Evolutionary conservation across 1,284 basidiomycete genomes (phyloP).

Genomic region (Cutaneotrichosporon cyanovorans): DNA sequence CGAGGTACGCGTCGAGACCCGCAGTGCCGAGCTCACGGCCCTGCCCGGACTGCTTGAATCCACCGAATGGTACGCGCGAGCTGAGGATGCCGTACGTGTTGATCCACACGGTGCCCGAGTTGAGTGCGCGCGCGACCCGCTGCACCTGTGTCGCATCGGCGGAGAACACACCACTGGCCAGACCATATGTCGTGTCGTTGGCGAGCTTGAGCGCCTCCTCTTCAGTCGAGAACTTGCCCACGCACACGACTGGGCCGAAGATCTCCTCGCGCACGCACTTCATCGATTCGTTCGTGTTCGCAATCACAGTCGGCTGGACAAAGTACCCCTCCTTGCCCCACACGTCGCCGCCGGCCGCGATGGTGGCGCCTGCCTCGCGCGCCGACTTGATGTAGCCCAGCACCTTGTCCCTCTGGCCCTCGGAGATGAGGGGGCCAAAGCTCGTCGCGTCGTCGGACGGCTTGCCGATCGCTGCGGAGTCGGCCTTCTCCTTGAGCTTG

Average conservation of each 20-base stretch:
- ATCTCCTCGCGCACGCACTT: constrained; percentile 43
- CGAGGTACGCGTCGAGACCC: constrained; percentile 73
- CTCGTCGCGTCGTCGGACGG: constrained; percentile 65
- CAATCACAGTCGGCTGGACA: constrained; percentile 44
- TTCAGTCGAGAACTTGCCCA: constrained; percentile 44
- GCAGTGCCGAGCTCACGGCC: constrained; percentile 81
- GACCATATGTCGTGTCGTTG: constrained; percentile 75
- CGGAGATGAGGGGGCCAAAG: constrained; percentile 76
- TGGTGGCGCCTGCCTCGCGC: constrained; percentile 74
- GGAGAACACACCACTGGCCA: constrained; percentile 80
- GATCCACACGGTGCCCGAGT: constrained; percentile 75
- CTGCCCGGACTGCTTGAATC: constrained; percentile 80
- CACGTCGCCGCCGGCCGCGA: constrained; percentile 64
- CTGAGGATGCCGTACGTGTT: constrained; percentile 75
- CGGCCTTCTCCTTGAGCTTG: constrained; percentile 60
- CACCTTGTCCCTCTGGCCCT: constrained; percentile 78
- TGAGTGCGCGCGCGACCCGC: constrained; percentile 68
- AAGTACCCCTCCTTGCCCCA: constrained; percentile 40
- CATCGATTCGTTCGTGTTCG: constrained; percentile 34
- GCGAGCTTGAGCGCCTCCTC: constrained; percentile 57
- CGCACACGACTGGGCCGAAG: constrained; percentile 48
- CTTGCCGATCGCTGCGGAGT: constrained; percentile 60
- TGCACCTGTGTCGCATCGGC: constrained; percentile 78
- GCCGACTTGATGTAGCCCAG: constrained; percentile 83
- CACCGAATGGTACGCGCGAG: constrained; percentile 86